Evolutionary conservation across 2,329 filamentous ascomycete species (phyloP).

Genomic region (Epicoccum sorghinum): DNA sequence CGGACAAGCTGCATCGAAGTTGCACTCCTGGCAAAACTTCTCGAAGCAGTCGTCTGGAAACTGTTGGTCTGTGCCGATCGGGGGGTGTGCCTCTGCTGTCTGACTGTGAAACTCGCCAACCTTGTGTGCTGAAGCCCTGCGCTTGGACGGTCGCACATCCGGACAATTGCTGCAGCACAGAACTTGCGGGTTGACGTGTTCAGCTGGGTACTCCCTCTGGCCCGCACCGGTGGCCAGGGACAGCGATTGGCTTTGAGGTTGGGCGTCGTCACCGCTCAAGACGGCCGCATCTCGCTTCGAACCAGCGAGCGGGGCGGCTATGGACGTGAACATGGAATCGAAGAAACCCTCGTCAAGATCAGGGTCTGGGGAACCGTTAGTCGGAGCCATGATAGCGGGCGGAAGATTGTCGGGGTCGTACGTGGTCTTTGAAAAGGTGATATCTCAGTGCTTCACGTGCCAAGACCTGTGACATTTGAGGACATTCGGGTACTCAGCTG

Average conservation of each 20-base stretch:
- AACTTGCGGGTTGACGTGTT: slow-evolving; percentile 34
- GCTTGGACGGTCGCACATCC: slow-evolving; percentile 39
- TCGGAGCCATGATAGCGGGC: slow-evolving; percentile 28
- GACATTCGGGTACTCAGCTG: slow-evolving; percentile 18
- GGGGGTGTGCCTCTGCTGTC: slow-evolving; percentile 20
- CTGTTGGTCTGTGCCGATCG: slow-evolving; percentile 34
- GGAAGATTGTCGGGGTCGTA: slow-evolving; percentile 18
- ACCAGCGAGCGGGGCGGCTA: slow-evolving; percentile 34
- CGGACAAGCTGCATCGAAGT: slow-evolving; percentile 35
- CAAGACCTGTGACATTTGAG: slow-evolving; percentile 17
- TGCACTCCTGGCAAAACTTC: slow-evolving; percentile 45
- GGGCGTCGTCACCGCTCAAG: slow-evolving; percentile 26
- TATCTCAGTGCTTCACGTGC: slow-evolving; percentile 18
- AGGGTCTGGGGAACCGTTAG: slow-evolving; percentile 36
- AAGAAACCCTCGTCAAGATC: slow-evolving; percentile 36
- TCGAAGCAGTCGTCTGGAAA: slow-evolving; percentile 44
- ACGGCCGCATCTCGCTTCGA: slow-evolving; percentile 40
- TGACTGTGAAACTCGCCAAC: slow-evolving; percentile 40
- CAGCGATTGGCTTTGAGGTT: slow-evolving; percentile 19
- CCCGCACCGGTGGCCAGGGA: slow-evolving; percentile 17
- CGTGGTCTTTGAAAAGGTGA: slow-evolving; percentile 13
- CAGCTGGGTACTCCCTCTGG: slow-evolving; percentile 28
- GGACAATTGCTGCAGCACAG: slow-evolving; percentile 40
- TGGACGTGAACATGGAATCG: slow-evolving; percentile 36
- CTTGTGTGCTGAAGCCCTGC: slow-evolving; percentile 39